phyloP scores from a whole-genome alignment of 2,329 filamentous ascomycete species.

The Clarireedia sp. region DNA sequence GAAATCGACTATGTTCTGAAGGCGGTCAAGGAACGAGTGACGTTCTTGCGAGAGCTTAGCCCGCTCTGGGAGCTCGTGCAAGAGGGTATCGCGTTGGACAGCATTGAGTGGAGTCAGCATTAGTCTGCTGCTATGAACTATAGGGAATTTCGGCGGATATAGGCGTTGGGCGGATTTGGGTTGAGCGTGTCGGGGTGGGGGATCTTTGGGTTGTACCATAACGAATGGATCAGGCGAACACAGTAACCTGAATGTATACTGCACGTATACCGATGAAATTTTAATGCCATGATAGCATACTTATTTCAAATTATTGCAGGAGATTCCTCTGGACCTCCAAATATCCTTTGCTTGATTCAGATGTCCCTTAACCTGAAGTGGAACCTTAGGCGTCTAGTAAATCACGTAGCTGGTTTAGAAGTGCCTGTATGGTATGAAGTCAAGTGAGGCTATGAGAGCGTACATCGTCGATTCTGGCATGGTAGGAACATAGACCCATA shows the following conservation, averaged over 20 bases:
- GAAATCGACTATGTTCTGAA: conserved; percentile 98
- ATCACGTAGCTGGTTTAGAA: no score
- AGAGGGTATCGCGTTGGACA: conserved; percentile 90
- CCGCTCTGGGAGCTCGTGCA: conserved; percentile 97
- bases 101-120: conserved; percentile 97
- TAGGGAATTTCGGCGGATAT: not conserved
- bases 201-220: conserved; percentile 1
- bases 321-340: no score
- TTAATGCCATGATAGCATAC: conserved; percentile 3
- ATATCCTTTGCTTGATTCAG: no score
- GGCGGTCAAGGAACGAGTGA: conserved; percentile 83
- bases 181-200: not conserved
- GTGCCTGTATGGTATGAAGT: no score
- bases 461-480: no score
- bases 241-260: not conserved
- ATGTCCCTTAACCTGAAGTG: no score
- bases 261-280: not conserved
- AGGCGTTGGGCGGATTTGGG: conserved; percentile 2
- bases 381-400: no score
- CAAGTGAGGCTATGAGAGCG: no score
- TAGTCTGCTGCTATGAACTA: conserved; percentile 32
- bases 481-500: no score
- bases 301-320: no score
- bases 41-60: conserved; percentile 87
- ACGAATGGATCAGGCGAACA: conserved; percentile 1